phyloP scores from a whole-genome alignment of 345 rosid genomes.

The Conringia planisiliqua region DNA sequence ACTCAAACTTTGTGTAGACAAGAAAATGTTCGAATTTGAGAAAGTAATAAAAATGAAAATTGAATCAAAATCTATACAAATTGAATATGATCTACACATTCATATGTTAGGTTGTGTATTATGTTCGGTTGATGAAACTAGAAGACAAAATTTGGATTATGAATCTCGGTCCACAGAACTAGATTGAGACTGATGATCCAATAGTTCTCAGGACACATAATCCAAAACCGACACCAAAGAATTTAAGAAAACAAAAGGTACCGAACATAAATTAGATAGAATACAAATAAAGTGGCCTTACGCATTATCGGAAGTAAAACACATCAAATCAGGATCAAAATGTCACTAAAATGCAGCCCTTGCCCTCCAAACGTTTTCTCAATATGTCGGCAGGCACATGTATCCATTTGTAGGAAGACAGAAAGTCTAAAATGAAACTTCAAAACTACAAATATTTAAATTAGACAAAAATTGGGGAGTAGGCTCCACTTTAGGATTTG shows the following conservation, averaged over 20 bases:
- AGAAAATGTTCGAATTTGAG: neutral
- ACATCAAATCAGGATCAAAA: constrained; percentile 22
- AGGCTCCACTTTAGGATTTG: constrained; percentile 12
- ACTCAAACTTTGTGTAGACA: neutral
- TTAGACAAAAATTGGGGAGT: neutral
- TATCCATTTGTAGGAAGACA: constrained; percentile 3
- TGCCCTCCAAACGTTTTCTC: constrained; percentile 15
- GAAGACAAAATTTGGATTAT: neutral
- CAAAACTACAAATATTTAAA: neutral
- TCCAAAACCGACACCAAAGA: constrained; percentile 6
- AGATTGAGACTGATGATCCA: neutral
- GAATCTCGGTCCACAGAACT: neutral
- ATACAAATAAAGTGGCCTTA: neutral
- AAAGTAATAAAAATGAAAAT: neutral
- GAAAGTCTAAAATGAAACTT: neutral
- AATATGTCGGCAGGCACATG: constrained; percentile 24
- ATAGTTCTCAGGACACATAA: neutral
- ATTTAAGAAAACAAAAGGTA: neutral
- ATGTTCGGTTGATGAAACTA: neutral
- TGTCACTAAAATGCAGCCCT: constrained; percentile 5
- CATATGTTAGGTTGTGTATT: neutral
- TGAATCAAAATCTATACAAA: neutral
- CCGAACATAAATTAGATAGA: neutral
- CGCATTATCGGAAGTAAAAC: neutral
- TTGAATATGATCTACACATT: neutral